phyloP scores from a whole-genome alignment of 495 filamentous ascomycete species.

The Penicillium chermesinum region DNA sequence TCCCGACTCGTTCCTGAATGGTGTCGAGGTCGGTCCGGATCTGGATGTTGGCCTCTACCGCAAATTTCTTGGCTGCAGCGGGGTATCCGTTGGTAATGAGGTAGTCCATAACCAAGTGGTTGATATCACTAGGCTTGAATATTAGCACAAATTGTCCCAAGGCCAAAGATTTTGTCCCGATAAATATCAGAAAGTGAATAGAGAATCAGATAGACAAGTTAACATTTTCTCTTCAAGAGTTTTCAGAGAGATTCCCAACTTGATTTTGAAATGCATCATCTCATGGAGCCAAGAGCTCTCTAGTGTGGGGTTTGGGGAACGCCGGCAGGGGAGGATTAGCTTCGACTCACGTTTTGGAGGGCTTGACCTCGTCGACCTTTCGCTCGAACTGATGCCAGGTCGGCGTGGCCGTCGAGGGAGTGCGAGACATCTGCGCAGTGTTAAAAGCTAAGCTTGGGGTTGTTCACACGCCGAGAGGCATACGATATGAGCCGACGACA shows the following conservation, averaged over 20 bases:
- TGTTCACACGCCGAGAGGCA: slow-evolving; percentile 35
- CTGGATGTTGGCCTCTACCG: slow-evolving; percentile 83
- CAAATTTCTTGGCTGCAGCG: slow-evolving; percentile 88
- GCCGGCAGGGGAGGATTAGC: not conserved
- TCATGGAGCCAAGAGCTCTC: slow-evolving; percentile 8
- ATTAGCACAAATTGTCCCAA: slow-evolving; percentile 26
- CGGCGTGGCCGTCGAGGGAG: slow-evolving; percentile 61
- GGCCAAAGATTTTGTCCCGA: slow-evolving; percentile 2
- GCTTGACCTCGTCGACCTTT: slow-evolving; percentile 78
- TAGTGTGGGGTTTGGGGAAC: slow-evolving; percentile 1
- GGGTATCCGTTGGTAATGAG: slow-evolving; percentile 93
- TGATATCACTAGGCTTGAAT: slow-evolving; percentile 71
- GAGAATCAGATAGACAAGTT: slow-evolving; percentile 54
- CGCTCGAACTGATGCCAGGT: slow-evolving; percentile 67
- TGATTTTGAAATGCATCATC: slow-evolving; percentile 80
- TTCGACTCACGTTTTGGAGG: slow-evolving; percentile 77
- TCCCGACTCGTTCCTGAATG: slow-evolving; percentile 72
- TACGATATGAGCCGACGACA: slow-evolving; percentile 42
- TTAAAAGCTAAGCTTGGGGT: slow-evolving; percentile 40
- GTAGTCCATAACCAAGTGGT: slow-evolving; percentile 94
- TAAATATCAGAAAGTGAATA: slow-evolving; percentile 38
- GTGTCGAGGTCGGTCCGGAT: slow-evolving; percentile 62
- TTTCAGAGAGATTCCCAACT: slow-evolving; percentile 99
- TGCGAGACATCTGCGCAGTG: slow-evolving; percentile 55
- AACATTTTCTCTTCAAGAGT: slow-evolving; percentile 77